Percentiles rank a stretch among this genome's conserved stretches.
Conservation (phyloP, 2,329 filamentous ascomycete genomes). For the Phyllosticta ampelicida region DNA sequence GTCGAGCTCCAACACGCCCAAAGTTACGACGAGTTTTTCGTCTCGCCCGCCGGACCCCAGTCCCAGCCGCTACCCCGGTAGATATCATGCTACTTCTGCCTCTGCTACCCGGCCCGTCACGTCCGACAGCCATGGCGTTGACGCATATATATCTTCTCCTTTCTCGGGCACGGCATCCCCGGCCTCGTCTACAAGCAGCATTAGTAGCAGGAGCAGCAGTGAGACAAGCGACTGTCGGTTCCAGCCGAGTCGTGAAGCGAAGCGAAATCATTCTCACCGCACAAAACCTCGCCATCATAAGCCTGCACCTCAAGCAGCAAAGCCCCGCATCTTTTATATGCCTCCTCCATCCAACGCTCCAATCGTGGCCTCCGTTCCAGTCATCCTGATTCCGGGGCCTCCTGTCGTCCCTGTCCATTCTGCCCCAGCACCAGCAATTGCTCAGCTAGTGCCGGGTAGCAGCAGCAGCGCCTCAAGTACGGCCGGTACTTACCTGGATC, state of each 20-base stretch:
- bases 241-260: background rate
- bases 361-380: background rate
- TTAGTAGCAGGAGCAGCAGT: background rate
- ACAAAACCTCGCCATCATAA: background rate
- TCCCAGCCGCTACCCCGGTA: background rate
- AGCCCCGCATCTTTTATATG: background rate
- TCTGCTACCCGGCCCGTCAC: background rate
- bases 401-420: background rate
- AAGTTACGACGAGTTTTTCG: background rate
- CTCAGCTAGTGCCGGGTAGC: background rate
- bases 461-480: background rate
- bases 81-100: background rate
- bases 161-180: background rate
- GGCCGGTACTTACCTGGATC: constrained; percentile 2
- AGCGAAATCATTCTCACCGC: background rate
- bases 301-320: background rate
- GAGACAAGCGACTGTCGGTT: background rate
- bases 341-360: background rate
- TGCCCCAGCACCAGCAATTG: background rate
- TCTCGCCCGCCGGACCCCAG: background rate
- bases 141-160: background rate
- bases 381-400: background rate
- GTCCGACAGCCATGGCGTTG: background rate
- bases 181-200: background rate
- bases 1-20: background rate